Conservation (phyloP, 306 rosid species). For the Trifolium repens region DNA sequence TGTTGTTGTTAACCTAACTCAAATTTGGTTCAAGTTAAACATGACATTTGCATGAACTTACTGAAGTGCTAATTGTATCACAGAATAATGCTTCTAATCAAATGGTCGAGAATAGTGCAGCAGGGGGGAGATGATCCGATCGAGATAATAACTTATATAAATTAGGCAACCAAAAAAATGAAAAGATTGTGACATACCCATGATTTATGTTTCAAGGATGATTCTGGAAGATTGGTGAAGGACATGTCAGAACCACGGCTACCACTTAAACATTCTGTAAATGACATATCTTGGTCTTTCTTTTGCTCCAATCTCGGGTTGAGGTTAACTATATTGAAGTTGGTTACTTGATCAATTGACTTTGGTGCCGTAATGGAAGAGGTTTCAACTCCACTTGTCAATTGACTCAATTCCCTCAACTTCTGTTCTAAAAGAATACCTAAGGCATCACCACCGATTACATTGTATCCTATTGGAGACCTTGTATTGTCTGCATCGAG, state of each 20-base stretch:
- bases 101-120: too few relatives aligned
- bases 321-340: slow-evolving; percentile 43
- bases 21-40: too few relatives aligned
- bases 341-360: slow-evolving; percentile 43
- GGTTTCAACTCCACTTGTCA: slow-evolving; percentile 59
- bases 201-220: slow-evolving; percentile 57
- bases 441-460: slow-evolving; percentile 78
- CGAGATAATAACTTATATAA: not conserved
- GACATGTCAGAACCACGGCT: slow-evolving; percentile 55
- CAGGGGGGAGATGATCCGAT: too few relatives aligned
- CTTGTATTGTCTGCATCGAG: slow-evolving; percentile 60
- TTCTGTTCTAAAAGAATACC: slow-evolving; percentile 89
- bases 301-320: slow-evolving; percentile 48
- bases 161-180: slow-evolving; percentile 16
- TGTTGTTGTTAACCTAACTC: too few relatives aligned
- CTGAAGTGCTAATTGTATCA: too few relatives aligned
- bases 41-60: too few relatives aligned
- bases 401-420: slow-evolving; percentile 79
- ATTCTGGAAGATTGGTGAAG: slow-evolving; percentile 51
- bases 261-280: slow-evolving; percentile 39
- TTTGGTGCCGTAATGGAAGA: slow-evolving; percentile 50
- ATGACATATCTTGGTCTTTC: slow-evolving; percentile 48
- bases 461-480: slow-evolving; percentile 78
- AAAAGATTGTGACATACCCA: slow-evolving; percentile 57
- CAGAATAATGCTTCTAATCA: too few relatives aligned